Evolutionary conservation across 2,329 filamentous ascomycete species (phyloP).

Genomic region (Fusarium begoniae): DNA sequence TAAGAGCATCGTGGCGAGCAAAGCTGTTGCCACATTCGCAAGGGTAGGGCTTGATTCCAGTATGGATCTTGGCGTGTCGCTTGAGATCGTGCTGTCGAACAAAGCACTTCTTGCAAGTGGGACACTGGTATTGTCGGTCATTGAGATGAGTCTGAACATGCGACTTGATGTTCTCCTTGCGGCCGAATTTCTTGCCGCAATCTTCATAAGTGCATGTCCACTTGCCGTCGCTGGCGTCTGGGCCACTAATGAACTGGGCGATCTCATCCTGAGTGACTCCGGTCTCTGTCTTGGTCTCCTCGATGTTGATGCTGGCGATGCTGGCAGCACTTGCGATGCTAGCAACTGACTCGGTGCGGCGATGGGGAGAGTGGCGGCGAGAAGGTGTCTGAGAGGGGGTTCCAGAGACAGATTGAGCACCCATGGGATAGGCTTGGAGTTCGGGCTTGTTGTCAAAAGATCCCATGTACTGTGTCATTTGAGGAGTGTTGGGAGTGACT

Average conservation of each 20-base stretch:
- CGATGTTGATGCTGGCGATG: slow-evolving; percentile 70
- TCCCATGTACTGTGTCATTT: slow-evolving; percentile 54
- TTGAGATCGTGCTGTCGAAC: slow-evolving; percentile 97
- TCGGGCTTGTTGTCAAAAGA: slow-evolving; percentile 57
- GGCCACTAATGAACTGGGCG: slow-evolving; percentile 75
- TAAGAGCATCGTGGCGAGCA: slow-evolving; percentile 93
- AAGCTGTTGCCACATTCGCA: slow-evolving; percentile 96
- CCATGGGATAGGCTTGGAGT: slow-evolving; percentile 45
- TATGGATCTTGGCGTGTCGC: slow-evolving; percentile 97
- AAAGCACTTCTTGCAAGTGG: slow-evolving; percentile 93
- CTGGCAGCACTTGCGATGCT: slow-evolving; percentile 67
- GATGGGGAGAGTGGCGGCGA: slow-evolving; percentile 51
- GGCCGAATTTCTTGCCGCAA: slow-evolving; percentile 91
- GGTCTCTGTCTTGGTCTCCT: slow-evolving; percentile 76
- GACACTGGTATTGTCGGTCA: slow-evolving; percentile 94
- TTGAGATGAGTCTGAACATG: slow-evolving; percentile 98
- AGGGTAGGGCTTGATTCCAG: slow-evolving; percentile 92
- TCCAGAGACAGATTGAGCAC: slow-evolving; percentile 29
- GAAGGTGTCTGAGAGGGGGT: slow-evolving; percentile 30
- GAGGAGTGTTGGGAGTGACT: slow-evolving; percentile 62
- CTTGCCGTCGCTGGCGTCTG: slow-evolving; percentile 77
- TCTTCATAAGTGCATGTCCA: slow-evolving; percentile 81
- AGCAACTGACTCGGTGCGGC: slow-evolving; percentile 68
- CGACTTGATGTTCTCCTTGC: slow-evolving; percentile 98
- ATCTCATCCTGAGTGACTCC: slow-evolving; percentile 90